Evolutionary conservation across 2,329 filamentous ascomycete species (phyloP).

Genomic region (Aspergillus sp.): DNA sequence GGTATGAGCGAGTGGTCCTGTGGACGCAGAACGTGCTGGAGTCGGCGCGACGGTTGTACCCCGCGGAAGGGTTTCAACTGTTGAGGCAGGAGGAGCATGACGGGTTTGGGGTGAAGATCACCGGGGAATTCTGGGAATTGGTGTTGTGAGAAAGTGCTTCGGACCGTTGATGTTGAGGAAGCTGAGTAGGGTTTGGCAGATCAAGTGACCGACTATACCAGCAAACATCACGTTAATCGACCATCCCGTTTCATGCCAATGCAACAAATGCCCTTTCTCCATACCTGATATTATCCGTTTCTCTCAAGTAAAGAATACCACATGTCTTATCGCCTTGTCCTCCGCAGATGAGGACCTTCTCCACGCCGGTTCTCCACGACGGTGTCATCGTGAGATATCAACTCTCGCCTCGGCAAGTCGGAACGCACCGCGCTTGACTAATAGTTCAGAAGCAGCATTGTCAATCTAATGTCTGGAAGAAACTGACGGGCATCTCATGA

Average conservation of each 20-base stretch:
- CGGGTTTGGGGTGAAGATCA: conserved; percentile 17
- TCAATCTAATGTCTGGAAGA: not conserved
- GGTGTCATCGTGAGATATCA: too few species aligned
- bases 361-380: too few species aligned
- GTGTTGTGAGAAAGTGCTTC: conserved; percentile 8
- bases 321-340: too few species aligned
- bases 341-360: too few species aligned
- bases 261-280: too few species aligned
- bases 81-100: conserved; percentile 19
- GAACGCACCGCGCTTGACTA: not conserved
- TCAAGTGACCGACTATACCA: too few species aligned
- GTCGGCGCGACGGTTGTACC: conserved; percentile 21
- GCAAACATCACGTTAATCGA: too few species aligned
- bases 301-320: too few species aligned
- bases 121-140: conserved; percentile 25
- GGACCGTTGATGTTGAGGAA: not conserved
- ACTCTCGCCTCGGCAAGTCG: not conserved
- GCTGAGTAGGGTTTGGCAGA: too few species aligned
- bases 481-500: not conserved
- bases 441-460: not conserved
- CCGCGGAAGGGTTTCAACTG: conserved; percentile 21
- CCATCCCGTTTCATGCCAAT: too few species aligned
- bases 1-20: conserved; percentile 20
- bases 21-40: conserved; percentile 25
- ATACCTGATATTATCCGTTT: too few species aligned